Evolutionary conservation across 306 rosid genomes (phyloP).

Genomic region (Cucumis melo): DNA sequence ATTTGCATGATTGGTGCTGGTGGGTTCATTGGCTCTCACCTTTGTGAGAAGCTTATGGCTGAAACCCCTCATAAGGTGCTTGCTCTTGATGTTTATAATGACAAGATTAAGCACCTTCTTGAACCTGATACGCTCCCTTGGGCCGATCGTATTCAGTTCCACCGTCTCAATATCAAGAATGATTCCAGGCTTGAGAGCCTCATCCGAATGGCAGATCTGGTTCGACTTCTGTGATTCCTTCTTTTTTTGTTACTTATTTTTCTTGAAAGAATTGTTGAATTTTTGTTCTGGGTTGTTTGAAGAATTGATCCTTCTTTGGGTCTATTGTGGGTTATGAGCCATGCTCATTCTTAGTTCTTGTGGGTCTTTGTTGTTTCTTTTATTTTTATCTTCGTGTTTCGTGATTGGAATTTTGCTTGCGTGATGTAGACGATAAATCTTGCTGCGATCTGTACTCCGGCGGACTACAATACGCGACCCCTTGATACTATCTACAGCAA

Average conservation of each 20-base stretch:
- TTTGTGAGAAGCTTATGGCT: slow-evolving; percentile 67
- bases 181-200: slow-evolving; percentile 87
- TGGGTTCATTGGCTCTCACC: slow-evolving; percentile 90
- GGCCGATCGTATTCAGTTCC: slow-evolving; percentile 73
- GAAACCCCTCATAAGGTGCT: slow-evolving; percentile 78
- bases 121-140: slow-evolving; percentile 58
- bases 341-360: not conserved
- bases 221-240: not conserved
- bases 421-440: slow-evolving; percentile 60
- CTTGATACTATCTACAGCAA: slow-evolving; percentile 87
- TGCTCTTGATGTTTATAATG: slow-evolving; percentile 72
- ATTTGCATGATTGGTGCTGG: slow-evolving; percentile 97
- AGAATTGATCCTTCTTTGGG: not conserved
- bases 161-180: slow-evolving; percentile 81
- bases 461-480: slow-evolving; percentile 91
- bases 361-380: not conserved
- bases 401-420: not conserved
- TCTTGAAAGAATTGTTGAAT: not conserved
- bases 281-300: not conserved
- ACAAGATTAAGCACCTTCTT: slow-evolving; percentile 78
- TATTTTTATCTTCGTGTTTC: not conserved
- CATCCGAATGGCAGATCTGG: slow-evolving; percentile 90
- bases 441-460: slow-evolving; percentile 93
- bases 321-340: not conserved
- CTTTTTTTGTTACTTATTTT: not conserved